Percentiles rank a stretch among this genome's conserved stretches.
Conservation (phyloP, 257 asterid genomes). For the Schizonepeta tenuifolia region DNA sequence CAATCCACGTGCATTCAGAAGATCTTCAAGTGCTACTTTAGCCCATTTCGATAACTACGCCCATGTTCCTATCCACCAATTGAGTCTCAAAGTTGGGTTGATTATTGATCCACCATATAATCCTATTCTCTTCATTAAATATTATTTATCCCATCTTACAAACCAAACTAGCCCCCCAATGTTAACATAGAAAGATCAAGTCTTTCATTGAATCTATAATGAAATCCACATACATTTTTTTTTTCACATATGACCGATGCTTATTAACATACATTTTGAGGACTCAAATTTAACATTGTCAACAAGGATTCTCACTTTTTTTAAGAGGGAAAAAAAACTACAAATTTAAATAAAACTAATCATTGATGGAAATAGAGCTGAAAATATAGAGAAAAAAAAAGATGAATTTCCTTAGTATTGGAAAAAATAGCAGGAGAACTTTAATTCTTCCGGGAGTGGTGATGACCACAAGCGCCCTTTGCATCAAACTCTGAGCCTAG, state of each 20-base stretch:
- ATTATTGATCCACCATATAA: too few relatives aligned
- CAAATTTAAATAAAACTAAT: neutral
- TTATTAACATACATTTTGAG: neutral
- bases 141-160: too few relatives aligned
- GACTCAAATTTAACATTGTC: conserved; percentile 9
- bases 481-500: conserved; percentile 70
- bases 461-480: conserved; percentile 84
- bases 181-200: neutral
- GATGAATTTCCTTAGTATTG: conserved; percentile 67
- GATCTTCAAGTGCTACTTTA: too few relatives aligned
- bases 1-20: too few relatives aligned
- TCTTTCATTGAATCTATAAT: neutral
- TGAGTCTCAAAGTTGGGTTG: too few relatives aligned
- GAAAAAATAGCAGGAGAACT: conserved; percentile 77
- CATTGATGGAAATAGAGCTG: conserved; percentile 12
- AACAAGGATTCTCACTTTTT: neutral
- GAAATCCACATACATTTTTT: neutral
- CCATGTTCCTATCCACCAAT: too few relatives aligned
- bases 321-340: neutral
- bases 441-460: conserved; percentile 97
- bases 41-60: too few relatives aligned
- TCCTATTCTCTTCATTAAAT: too few relatives aligned
- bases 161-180: neutral
- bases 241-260: neutral
- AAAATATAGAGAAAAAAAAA: neutral